Evolutionary conservation across 192 early-diverging fungal genomes (phyloP).

Genomic region (Coemansia sp.): DNA sequence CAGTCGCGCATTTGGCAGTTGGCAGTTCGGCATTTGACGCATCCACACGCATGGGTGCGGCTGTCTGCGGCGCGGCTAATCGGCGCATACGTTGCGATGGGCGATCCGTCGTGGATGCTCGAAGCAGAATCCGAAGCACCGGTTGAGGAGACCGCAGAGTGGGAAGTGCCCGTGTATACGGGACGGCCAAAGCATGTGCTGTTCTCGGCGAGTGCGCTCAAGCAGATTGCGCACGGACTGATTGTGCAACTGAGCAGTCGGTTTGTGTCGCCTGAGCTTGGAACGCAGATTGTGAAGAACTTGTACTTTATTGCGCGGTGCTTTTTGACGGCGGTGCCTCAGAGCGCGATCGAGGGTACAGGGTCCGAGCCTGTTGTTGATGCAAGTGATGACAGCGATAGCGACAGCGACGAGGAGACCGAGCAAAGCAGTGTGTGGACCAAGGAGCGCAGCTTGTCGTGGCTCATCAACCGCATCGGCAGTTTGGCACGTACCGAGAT

Average conservation of each 20-base stretch:
- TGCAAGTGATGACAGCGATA: slow-evolving; percentile 7
- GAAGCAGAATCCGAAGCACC: slow-evolving; percentile 27
- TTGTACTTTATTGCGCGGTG: slow-evolving; percentile 86
- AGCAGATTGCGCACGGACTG: slow-evolving; percentile 56
- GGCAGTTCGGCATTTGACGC: slow-evolving; percentile 65
- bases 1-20: slow-evolving; percentile 66
- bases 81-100: slow-evolving; percentile 73
- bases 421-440: slow-evolving; percentile 15
- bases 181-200: slow-evolving; percentile 37
- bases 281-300: slow-evolving; percentile 90
- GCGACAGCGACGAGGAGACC: slow-evolving; percentile 24
- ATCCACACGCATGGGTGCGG: slow-evolving; percentile 93
- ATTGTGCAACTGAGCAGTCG: slow-evolving; percentile 67
- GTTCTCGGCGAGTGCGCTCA: slow-evolving; percentile 44
- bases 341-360: background rate
- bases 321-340: slow-evolving; percentile 50
- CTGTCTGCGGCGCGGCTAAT: slow-evolving; percentile 66
- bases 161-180: slow-evolving; percentile 26
- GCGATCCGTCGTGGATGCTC: slow-evolving; percentile 59
- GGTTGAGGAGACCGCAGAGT: slow-evolving; percentile 1
- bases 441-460: slow-evolving; percentile 43
- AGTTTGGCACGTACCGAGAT: slow-evolving; percentile 45
- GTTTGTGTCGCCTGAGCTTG: slow-evolving; percentile 72
- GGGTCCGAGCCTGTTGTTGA: slow-evolving; percentile 14
- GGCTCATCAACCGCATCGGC: slow-evolving; percentile 45